These are phyloP conservation scores for Vitis hybrid DNA, from an alignment of 177 flowering plant genomes.

Conservation along the genomic window DNA sequence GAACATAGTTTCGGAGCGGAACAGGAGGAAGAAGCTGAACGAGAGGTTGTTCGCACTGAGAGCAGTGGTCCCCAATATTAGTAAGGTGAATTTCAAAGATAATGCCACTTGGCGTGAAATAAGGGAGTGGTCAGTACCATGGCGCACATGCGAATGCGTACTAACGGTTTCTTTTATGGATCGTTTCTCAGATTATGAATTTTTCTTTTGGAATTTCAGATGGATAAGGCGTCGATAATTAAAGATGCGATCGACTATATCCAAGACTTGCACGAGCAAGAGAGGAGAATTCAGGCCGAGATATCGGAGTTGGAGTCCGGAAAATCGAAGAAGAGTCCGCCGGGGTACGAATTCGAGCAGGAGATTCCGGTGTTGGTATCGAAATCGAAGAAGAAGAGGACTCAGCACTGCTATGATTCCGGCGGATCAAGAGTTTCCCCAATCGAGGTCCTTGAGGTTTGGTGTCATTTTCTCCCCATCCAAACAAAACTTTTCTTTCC, in stretches of 20 bases:
- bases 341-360: conserved; percentile 21
- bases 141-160: no score
- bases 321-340: conserved; percentile 18
- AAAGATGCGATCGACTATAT: conserved; percentile 83
- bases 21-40: conserved; percentile 78
- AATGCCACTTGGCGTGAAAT: no score
- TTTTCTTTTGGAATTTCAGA: conserved; percentile 30
- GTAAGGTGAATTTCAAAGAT: conserved; percentile 44
- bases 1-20: conserved; percentile 83
- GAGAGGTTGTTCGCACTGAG: conserved; percentile 83
- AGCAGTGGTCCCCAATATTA: conserved; percentile 84
- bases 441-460: conserved; percentile 67
- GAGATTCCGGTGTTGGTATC: conserved; percentile 10
- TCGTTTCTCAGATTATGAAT: not conserved
- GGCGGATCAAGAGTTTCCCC: conserved; percentile 32
- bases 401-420: conserved; percentile 22
- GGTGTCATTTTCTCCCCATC: not conserved
- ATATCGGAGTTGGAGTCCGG: conserved; percentile 53
- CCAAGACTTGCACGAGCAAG: conserved; percentile 67
- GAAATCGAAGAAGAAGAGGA: conserved; percentile 47
- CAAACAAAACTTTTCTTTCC: no score
- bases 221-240: conserved; percentile 90
- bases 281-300: conserved; percentile 52
- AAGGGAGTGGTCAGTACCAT: no score
- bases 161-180: not conserved